Conservation (phyloP, 2,329 filamentous ascomycete species). For the Hirsutella thompsonii region DNA sequence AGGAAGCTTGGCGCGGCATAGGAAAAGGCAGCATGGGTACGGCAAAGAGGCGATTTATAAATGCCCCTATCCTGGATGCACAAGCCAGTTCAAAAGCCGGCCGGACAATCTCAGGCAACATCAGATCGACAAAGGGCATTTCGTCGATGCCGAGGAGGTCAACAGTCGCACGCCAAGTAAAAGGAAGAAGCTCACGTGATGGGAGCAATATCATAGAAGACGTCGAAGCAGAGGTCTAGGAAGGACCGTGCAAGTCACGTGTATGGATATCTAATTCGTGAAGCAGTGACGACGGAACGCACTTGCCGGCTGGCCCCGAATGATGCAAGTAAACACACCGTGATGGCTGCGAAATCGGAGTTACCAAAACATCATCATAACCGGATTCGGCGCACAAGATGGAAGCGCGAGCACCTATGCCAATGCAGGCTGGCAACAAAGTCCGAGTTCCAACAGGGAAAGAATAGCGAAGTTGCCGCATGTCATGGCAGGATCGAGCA, state of each 20-base stretch:
- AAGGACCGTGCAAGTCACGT: too few relatives aligned
- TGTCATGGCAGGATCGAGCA: background rate
- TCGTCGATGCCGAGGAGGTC: constrained; percentile 29
- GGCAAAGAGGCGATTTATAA: constrained; percentile 36
- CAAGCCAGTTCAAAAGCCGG: constrained; percentile 41
- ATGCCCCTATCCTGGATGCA: constrained; percentile 40
- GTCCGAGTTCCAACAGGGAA: too few relatives aligned
- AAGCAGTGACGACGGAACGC: too few relatives aligned
- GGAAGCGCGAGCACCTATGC: too few relatives aligned
- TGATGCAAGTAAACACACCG: too few relatives aligned
- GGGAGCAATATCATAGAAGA: background rate
- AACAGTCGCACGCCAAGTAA: constrained; percentile 18
- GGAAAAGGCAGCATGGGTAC: constrained; percentile 37
- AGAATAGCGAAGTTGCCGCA: background rate
- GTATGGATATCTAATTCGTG: too few relatives aligned
- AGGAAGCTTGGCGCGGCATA: constrained; percentile 46
- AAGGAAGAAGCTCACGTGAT: constrained; percentile 27
- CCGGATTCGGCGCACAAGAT: too few relatives aligned
- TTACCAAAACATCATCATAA: too few relatives aligned
- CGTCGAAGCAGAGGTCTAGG: too few relatives aligned
- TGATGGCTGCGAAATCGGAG: too few relatives aligned
- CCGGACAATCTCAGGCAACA: constrained; percentile 43
- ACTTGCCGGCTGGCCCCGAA: too few relatives aligned
- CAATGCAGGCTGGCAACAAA: too few relatives aligned
- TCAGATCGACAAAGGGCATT: constrained; percentile 42